Evolutionary conservation across 495 filamentous ascomycete species (phyloP).

Genomic region (Talaromyces borbonicus): DNA sequence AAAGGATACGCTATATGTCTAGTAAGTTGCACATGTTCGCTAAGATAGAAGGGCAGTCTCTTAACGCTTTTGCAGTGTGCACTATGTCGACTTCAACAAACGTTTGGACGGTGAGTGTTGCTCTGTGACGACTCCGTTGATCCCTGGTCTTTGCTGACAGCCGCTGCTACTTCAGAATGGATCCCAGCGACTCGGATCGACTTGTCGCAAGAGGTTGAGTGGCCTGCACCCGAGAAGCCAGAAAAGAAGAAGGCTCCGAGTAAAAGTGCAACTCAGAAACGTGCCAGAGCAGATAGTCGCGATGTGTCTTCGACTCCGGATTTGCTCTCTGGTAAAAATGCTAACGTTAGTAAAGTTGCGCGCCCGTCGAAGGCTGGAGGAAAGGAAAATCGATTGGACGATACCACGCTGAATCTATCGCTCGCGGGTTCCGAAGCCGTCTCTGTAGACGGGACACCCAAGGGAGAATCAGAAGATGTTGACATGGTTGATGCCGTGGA

Average conservation of each 20-base stretch:
- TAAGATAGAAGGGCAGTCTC: background rate
- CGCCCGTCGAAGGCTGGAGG: conserved; percentile 50
- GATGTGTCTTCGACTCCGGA: conserved; percentile 52
- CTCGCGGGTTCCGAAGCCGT: conserved; percentile 40
- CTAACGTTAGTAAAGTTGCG: conserved; percentile 34
- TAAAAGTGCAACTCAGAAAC: conserved; percentile 41
- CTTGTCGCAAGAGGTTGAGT: conserved; percentile 66
- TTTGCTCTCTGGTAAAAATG: conserved; percentile 39
- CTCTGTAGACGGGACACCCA: conserved; percentile 43
- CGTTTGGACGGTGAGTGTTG: conserved; percentile 72
- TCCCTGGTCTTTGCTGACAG: conserved; percentile 11
- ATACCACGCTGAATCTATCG: conserved; percentile 27
- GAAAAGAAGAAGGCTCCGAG: conserved; percentile 53
- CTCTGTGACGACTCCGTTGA: too few species aligned
- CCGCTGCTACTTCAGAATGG: conserved; percentile 57
- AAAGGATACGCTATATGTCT: conserved; percentile 76
- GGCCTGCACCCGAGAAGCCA: conserved; percentile 61
- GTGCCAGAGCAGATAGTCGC: conserved; percentile 41
- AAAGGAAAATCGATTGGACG: conserved; percentile 48
- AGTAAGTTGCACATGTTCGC: conserved; percentile 33
- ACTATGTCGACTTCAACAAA: conserved; percentile 99
- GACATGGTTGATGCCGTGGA: conserved; percentile 55
- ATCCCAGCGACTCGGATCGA: conserved; percentile 71
- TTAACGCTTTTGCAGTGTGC: conserved; percentile 48
- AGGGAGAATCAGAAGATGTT: conserved; percentile 47